These are phyloP conservation scores for Sanghuangporus sanghuang DNA, from an alignment of 1,284 basidiomycete species.

Conservation along the genomic window DNA sequence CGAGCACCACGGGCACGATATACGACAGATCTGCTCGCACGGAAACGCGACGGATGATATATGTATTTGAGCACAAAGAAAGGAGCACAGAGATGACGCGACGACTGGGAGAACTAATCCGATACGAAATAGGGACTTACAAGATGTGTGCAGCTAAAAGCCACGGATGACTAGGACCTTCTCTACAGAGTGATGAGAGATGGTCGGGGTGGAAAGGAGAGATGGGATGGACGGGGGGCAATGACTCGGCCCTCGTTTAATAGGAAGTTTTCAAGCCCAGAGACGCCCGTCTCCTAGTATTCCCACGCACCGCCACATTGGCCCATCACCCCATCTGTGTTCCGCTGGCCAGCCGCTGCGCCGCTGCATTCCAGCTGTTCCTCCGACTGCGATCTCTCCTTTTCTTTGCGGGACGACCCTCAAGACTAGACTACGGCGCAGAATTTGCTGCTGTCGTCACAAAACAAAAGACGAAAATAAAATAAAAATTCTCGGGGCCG, in stretches of 20 bases:
- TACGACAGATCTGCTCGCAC: background rate
- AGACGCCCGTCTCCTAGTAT: conserved; percentile 14
- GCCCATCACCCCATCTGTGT: background rate
- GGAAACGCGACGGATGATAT: background rate
- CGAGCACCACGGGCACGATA: background rate
- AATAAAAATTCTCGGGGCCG: background rate
- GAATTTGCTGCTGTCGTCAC: background rate
- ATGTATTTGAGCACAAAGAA: background rate
- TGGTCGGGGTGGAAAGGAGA: conserved; percentile 17
- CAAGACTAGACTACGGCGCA: background rate
- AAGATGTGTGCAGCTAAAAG: background rate
- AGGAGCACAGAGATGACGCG: conserved; percentile 14
- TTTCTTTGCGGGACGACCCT: background rate
- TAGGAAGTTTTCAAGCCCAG: conserved; percentile 21
- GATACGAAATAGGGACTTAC: conserved; percentile 18
- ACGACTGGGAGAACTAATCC: background rate
- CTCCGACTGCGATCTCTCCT: background rate
- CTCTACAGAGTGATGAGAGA: conserved; percentile 9
- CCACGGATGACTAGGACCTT: background rate
- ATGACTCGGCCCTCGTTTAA: conserved; percentile 22
- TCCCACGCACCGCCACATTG: conserved; percentile 7
- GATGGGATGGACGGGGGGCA: conserved; percentile 11
- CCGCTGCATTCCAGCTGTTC: conserved; percentile 4
- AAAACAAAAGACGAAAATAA: background rate
- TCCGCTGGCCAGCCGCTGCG: background rate